Base-by-base conservation (phyloP, 306 rosid species). In the Dryas octopetala region DNA sequence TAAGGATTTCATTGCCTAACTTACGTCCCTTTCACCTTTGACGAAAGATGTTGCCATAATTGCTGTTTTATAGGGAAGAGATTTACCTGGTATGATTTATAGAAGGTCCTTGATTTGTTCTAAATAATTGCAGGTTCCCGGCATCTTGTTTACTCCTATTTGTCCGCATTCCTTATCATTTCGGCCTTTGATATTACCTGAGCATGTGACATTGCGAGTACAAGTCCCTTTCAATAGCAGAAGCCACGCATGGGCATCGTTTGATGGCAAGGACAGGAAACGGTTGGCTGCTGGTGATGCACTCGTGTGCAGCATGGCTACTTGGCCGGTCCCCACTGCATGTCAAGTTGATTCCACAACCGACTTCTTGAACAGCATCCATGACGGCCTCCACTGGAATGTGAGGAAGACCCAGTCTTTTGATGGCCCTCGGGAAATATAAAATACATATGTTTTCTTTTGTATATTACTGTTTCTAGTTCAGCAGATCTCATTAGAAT, bases 291-390 rank as follows among this genome's bases (percentile, higher is more conserved):
- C 99, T 2, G 99, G 99, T 19, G 97, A 95, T 68, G 98, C 99
- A 44, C 92, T 95, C 12, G 92, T 92, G 9, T 92, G 97, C 88
- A 92, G 96, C 83, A 92, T 95, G 97, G 99, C 99, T 16, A 93
- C 91, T 1, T 95, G 99, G 97, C 99, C 99, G 4, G 99, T 95
- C 79, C 98, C 99, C 52, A 95, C 97, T 4, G 97, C 97, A 0
- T 95, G 97, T 81, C 78, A 68, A 54, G 87, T 75, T 73, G 99
- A 95, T 86, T 92, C 99, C 17, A 95, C 99, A 3, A 72, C 44
- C 17, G 99, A 95, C 77, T 95, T 95, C 91, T 80, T 95, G 64
- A 89, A 85, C 62, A 95, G 97, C 85, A 92, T 95, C 66, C 96
- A 95, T 12, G 97, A 95, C 14, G 98, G 97, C 57, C 97, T 92